Evolutionary conservation across 805 yeast species (phyloP).

Genomic region (Cyberlindnera xishuangbannaensis): DNA sequence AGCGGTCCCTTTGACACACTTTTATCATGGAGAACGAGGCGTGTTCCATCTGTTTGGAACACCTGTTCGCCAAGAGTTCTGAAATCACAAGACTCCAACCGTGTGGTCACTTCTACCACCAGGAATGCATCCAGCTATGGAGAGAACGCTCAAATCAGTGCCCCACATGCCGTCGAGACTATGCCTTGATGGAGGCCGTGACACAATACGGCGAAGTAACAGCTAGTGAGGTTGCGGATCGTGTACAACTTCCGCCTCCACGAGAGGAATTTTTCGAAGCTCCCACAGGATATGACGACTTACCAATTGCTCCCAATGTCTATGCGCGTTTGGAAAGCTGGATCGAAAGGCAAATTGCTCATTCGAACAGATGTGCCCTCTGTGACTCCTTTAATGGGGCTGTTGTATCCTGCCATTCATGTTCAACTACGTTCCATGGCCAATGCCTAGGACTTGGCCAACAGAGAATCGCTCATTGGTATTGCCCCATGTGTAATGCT

Average conservation of each 20-base stretch:
- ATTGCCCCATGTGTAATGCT: slow-evolving; percentile 47
- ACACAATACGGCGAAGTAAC: slow-evolving; percentile 17
- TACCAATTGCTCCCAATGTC: no score
- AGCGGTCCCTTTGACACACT: no score
- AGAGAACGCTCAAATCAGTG: slow-evolving; percentile 48
- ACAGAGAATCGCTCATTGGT: slow-evolving; percentile 30
- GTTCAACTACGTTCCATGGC: slow-evolving; percentile 37
- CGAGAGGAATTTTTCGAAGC: slow-evolving; percentile 17
- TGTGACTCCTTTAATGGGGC: slow-evolving; percentile 19
- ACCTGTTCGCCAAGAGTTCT: slow-evolving; percentile 21
- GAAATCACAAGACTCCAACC: slow-evolving; percentile 30
- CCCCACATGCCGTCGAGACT: slow-evolving; percentile 53
- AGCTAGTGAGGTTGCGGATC: slow-evolving; percentile 9
- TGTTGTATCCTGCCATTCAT: slow-evolving; percentile 24
- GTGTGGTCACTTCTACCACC: slow-evolving; percentile 55
- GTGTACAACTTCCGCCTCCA: slow-evolving; percentile 7
- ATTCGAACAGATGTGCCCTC: slow-evolving; percentile 19
- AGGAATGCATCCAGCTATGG: slow-evolving; percentile 54
- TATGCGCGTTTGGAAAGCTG: slow-evolving; percentile 12
- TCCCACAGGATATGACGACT: slow-evolving; percentile 5
- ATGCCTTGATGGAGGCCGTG: slow-evolving; percentile 32
- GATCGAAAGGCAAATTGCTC: slow-evolving; percentile 18
- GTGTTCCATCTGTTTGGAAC: slow-evolving; percentile 63
- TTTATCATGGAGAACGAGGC: no score
- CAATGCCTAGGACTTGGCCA: slow-evolving; percentile 32